Evolutionary conservation across 345 rosid species (phyloP).

Genomic region (Syzygium jambos): DNA sequence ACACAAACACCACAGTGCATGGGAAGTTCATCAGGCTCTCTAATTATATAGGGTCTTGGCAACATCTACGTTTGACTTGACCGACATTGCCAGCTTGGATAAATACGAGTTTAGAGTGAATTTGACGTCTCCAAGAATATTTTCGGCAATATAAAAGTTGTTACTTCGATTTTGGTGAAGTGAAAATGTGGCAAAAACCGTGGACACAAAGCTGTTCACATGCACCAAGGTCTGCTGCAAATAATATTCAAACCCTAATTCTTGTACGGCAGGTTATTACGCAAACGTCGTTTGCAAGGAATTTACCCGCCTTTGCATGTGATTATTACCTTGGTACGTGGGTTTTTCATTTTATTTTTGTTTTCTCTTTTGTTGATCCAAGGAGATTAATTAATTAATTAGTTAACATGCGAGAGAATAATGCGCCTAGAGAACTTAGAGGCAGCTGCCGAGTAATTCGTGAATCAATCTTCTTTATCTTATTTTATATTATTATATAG

Average conservation of each 20-base stretch:
- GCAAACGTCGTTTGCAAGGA: not conserved
- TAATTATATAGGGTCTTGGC: not conserved
- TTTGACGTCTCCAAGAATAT: not conserved
- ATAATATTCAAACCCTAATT: not conserved
- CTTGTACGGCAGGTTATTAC: not conserved
- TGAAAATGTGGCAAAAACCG: not conserved
- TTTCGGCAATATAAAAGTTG: not conserved
- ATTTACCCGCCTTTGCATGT: not conserved
- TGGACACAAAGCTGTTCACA: slow-evolving; percentile 1
- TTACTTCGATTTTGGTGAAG: not conserved
- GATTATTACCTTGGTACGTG: not conserved
- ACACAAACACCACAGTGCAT: not conserved
- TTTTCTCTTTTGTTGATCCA: not conserved
- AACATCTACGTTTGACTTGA: not conserved
- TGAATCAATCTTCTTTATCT: not conserved
- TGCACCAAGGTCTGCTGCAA: not conserved
- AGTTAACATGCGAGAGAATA: not conserved
- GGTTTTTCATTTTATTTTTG: not conserved
- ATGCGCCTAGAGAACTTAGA: not conserved
- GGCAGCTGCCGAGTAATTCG: not conserved
- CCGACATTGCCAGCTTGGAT: not conserved
- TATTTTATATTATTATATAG: no score
- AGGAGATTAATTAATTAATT: not conserved
- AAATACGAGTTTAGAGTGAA: not conserved
- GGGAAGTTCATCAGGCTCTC: not conserved